phyloP scores from a whole-genome alignment of 139 green algal genomes.

The Picochlorum sp. region DNA sequence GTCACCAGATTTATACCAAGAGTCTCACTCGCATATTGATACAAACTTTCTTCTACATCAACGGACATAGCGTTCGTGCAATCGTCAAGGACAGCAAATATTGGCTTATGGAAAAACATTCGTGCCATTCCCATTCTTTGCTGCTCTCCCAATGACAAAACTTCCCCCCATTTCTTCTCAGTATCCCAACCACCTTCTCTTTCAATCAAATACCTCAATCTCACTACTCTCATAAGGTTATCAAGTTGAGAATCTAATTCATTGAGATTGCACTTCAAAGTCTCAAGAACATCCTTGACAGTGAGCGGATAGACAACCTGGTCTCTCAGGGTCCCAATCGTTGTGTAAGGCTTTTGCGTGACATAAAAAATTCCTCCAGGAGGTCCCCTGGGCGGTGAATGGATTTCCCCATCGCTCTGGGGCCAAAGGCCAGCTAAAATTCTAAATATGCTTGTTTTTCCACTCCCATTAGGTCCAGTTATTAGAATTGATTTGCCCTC shows the following conservation, averaged over 20 bases:
- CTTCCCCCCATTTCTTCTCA: constrained; percentile 49
- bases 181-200: constrained; percentile 56
- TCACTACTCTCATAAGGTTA: constrained; percentile 41
- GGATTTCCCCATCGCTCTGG: constrained; percentile 26
- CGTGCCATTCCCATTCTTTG: constrained; percentile 71
- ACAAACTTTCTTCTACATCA: constrained; percentile 62
- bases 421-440: constrained; percentile 56
- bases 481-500: constrained; percentile 40
- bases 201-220: constrained; percentile 53
- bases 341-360: constrained; percentile 57
- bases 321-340: constrained; percentile 46
- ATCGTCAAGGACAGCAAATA: constrained; percentile 61
- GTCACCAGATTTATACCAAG: constrained; percentile 21
- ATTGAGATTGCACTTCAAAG: background rate
- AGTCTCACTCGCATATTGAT: constrained; percentile 24
- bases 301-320: constrained; percentile 54
- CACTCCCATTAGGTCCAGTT: constrained; percentile 46
- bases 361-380: constrained; percentile 47
- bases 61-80: constrained; percentile 69
- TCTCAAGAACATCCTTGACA: constrained; percentile 16
- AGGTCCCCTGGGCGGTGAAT: constrained; percentile 7
- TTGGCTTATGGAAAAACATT: constrained; percentile 63
- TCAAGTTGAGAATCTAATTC: constrained; percentile 38
- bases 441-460: constrained; percentile 46
- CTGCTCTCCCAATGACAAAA: constrained; percentile 65